A percentile compares a stretch with the other conserved stretches of the same genome.
Evolutionary conservation across 1,284 basidiomycete genomes (phyloP).

Genomic region (Microbotryum saponariae): DNA sequence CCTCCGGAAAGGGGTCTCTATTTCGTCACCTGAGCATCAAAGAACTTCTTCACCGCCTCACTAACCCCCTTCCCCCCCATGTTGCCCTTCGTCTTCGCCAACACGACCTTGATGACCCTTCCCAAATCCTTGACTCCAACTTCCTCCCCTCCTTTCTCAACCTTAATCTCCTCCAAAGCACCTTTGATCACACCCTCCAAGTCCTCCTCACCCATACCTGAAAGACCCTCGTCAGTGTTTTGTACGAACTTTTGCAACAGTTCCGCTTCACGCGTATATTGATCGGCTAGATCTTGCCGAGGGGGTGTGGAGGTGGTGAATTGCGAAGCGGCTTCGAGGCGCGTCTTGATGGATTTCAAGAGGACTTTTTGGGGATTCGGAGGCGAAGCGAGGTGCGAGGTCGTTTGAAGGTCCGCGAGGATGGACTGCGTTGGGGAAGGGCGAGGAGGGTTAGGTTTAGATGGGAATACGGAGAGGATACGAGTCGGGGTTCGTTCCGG

Average conservation of each 20-base stretch:
- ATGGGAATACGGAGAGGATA: no score
- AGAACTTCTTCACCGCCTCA: conserved; percentile 15
- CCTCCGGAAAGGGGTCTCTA: no score
- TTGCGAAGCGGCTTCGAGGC: conserved; percentile 18
- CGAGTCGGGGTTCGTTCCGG: no score
- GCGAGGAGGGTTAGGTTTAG: not conserved
- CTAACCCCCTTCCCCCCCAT: conserved; percentile 24
- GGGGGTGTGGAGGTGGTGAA: conserved; percentile 18
- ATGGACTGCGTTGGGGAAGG: conserved; percentile 2
- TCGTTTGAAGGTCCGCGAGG: conserved; percentile 26
- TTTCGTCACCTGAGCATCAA: no score
- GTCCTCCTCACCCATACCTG: not conserved
- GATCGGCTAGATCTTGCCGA: conserved; percentile 16
- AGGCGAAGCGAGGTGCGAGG: conserved; percentile 10
- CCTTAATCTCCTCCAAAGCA: not conserved
- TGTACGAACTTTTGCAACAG: conserved; percentile 17
- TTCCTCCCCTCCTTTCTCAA: not conserved
- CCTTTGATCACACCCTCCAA: conserved; percentile 12
- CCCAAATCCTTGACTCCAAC: conserved; percentile 7
- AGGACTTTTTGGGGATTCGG: conserved; percentile 20
- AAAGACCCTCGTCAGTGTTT: conserved; percentile 4
- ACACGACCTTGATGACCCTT: conserved; percentile 20
- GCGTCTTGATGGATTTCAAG: conserved; percentile 12
- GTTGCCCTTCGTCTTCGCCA: conserved; percentile 16
- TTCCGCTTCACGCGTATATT: conserved; percentile 18